phyloP scores from a whole-genome alignment of 768 basidiomycete genomes.

The Mycena venus region DNA sequence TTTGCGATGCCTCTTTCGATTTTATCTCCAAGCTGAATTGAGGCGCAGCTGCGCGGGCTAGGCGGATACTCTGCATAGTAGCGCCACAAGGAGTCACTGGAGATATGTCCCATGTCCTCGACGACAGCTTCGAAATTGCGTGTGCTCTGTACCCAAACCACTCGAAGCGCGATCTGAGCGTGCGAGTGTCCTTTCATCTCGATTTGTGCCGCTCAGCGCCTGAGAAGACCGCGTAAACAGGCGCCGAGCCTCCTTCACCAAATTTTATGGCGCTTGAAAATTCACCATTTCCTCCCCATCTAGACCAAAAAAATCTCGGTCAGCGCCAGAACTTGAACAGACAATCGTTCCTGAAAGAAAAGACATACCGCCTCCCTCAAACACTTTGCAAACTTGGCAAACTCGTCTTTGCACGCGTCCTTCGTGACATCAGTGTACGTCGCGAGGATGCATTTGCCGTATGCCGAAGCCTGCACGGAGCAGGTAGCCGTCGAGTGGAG shows the following conservation, averaged over 20 bases:
- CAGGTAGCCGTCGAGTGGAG: conserved; percentile 80
- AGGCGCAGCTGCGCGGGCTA: no score
- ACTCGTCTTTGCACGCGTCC: conserved; percentile 89
- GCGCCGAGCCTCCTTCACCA: neutral
- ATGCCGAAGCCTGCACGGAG: conserved; percentile 76
- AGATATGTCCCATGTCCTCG: no score
- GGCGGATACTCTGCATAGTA: no score
- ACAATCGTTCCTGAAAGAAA: neutral
- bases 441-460: conserved; percentile 90
- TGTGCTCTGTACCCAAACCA: no score
- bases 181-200: no score
- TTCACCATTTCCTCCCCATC: conserved; percentile 71
- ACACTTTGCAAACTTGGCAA: conserved; percentile 86
- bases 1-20: no score
- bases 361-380: conserved; percentile 79
- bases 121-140: no score
- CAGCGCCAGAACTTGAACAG: neutral
- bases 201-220: neutral
- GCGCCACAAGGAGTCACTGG: no score
- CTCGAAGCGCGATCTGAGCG: no score
- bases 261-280: no score
- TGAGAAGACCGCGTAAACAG: neutral
- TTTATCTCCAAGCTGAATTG: no score
- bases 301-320: conserved; percentile 33
- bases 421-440: conserved; percentile 88